Percentiles rank a stretch among this genome's conserved stretches.
phyloP scores from a whole-genome alignment of 2,329 filamentous ascomycete species.

The Juglanconis juglandina region DNA sequence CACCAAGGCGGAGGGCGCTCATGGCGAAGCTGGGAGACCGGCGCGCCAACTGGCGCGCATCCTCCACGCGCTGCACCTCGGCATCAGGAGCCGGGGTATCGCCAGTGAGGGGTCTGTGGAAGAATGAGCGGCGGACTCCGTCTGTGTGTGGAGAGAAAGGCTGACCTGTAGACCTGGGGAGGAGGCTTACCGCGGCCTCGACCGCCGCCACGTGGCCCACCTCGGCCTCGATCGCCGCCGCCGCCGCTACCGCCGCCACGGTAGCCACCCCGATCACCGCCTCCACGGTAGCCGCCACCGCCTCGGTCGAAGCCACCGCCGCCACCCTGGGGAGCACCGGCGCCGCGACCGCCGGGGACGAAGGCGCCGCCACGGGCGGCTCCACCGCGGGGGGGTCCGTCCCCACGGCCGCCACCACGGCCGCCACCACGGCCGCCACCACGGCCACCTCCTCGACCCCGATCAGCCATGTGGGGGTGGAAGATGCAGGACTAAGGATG shows the following conservation, averaged over 20 bases:
- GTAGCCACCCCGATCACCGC: not conserved
- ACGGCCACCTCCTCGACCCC: not conserved
- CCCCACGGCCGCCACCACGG: not conserved
- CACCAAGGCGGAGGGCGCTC: constrained; percentile 1
- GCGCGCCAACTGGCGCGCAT: constrained; percentile 15
- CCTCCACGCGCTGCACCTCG: constrained; percentile 1
- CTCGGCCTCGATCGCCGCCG: not conserved
- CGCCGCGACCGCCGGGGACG: not conserved
- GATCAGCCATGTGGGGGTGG: not conserved
- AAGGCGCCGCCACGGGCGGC: not conserved
- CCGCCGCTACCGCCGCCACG: constrained; percentile 4
- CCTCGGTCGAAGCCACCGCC: constrained; percentile 4
- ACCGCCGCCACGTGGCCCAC: not conserved
- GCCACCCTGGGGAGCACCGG: not conserved
- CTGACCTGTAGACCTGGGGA: constrained; percentile 8
- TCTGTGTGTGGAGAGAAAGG: not conserved
- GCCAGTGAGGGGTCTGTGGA: not conserved
- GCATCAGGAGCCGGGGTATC: constrained; percentile 2
- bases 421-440: not conserved
- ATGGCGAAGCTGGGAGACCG: not conserved
- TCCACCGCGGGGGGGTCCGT: not conserved
- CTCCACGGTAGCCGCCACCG: constrained; percentile 7
- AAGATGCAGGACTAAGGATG: not conserved
- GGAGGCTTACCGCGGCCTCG: constrained; percentile 4
- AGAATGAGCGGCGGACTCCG: not conserved